Base-by-base conservation (phyloP, 352 stramenopile genomes). In the Phytophthora idaei region DNA sequence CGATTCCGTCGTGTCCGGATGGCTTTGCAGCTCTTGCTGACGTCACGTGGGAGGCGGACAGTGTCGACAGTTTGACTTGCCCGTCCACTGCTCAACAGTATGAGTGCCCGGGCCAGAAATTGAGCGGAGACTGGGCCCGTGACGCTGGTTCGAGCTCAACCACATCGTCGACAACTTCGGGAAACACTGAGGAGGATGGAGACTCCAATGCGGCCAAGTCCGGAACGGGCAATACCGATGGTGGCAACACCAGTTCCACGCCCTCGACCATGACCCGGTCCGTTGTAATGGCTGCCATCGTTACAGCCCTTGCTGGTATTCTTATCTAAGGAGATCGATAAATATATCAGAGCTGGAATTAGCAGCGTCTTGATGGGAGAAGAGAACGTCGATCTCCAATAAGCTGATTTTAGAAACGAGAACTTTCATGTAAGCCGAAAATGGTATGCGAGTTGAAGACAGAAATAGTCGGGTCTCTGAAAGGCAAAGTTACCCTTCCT, bases 41-140 rank as follows among this genome's bases (percentile, higher is more conserved):
- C 28, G 56, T 79, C 21, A 69, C 54, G 27, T 89, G 80, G 80
- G 74, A 74, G 28, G 68, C 71, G 8, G 76, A 82, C 51, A 80
- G 67, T 48, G 57, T 67, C 3, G 63, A 69, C 25, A 80, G 70
- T 58, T 73, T 83, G 60, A 70, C 71, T 49, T 83, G 76, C 11
- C 76, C 76, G 6, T 67, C 53, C 1, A 60, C 42, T 37, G 66
- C 62, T 6, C 61, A 73, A 47, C 75, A 79, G 44, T 86, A 77
- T 46, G 76, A 81, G 31, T 89, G 80, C 27, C 62, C 80, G 6
- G 50, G 57, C 29, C 80, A 89, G 51, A 67, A 78, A 52, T 69
- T 73, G 37, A 89, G 80, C 36, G 80, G 79, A 32, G 53, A 65
- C n/a, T 88, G 80, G 80, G 76, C 77, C 2, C 69, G 52, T 17